Evolutionary conservation across 495 filamentous ascomycete genomes (phyloP), one percentile per base, ranked within the genome.

Genomic region (Pyronema domesticum): DNA sequence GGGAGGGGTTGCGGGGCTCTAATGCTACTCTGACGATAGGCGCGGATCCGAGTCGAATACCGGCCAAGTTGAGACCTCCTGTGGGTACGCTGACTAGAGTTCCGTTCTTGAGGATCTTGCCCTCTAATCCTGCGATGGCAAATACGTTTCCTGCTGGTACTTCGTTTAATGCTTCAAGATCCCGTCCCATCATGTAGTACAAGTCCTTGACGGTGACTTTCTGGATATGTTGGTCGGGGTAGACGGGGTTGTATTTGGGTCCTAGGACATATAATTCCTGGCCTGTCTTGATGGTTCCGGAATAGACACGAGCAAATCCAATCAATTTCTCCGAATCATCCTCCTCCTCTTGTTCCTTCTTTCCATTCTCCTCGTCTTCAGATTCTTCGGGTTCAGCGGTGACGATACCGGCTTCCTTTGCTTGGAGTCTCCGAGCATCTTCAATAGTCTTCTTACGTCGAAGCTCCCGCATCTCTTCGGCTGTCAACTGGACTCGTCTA

Each of bases 11-110:
- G 37, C 75, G 79, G 0, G 91, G 91, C 63, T 96, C 93, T 5
- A 99, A 72, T 1, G 91, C 88, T 3, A 99, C 91, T 49, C 91
- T 83, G 4, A 96, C 93, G 51, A 99, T 99, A 3, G 91, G 93
- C 15, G 83, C 78, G 8, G 79, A 80, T 33, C 75, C 78, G 62
- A 88, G 76, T 46, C 76, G 83, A 14, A 89, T 76, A 52, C 93
- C 93, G 9, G 89, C 93, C 55, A 99, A 72, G 69, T 96, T 99
- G 66, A 95, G 76, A n/a, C 82, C 75, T 17, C 91, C 93, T 55
- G 84, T 81, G 0, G 94, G 71, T 60, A 89, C 83, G 58, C 83
- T 91, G 69, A 88, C 95, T 1, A 99, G 74, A 0, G 91, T 99
- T 7, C 88, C 93, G 18, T 87, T 89, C 67, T 99, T 99, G 44